These are phyloP conservation scores for Dalbergia cultrata DNA, from an alignment of 306 rosid genomes.

Conservation along the genomic window DNA sequence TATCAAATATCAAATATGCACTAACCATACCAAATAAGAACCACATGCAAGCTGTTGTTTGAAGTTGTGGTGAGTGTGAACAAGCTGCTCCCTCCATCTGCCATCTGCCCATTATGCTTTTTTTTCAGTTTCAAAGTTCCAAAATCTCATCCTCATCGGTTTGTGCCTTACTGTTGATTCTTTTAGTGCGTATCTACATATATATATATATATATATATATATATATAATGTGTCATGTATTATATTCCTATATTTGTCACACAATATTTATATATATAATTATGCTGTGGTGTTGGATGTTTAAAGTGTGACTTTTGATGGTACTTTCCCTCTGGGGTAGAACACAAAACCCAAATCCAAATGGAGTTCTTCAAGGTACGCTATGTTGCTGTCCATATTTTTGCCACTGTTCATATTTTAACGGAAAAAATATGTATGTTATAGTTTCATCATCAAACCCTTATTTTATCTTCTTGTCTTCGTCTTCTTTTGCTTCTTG, in stretches of 20 bases:
- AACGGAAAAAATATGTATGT: conserved; percentile 48
- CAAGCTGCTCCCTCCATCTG: neutral
- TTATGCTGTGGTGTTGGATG: conserved; percentile 20
- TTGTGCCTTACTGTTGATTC: neutral
- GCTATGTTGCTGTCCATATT: neutral
- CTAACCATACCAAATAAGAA: neutral
- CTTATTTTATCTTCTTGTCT: neutral
- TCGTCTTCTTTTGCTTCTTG: conserved; percentile 5
- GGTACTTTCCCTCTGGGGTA: conserved; percentile 48
- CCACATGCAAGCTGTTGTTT: neutral
- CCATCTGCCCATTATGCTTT: neutral
- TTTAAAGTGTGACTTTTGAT: conserved; percentile 66
- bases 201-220: too few species aligned
- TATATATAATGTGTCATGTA: neutral
- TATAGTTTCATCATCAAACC: conserved; percentile 32
- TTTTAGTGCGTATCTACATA: neutral
- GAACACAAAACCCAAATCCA: conserved; percentile 35
- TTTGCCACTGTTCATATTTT: conserved; percentile 48
- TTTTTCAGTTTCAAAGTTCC: conserved; percentile 16
- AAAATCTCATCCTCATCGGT: neutral
- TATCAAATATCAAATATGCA: too few species aligned
- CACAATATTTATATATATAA: neutral
- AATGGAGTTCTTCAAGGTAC: conserved; percentile 45
- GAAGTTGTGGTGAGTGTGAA: conserved; percentile 5
- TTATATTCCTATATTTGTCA: neutral